Evolutionary conservation across 768 basidiomycete genomes (phyloP), one percentile per base, ranked within the genome.

Genomic region (Phylloporus sp.): DNA sequence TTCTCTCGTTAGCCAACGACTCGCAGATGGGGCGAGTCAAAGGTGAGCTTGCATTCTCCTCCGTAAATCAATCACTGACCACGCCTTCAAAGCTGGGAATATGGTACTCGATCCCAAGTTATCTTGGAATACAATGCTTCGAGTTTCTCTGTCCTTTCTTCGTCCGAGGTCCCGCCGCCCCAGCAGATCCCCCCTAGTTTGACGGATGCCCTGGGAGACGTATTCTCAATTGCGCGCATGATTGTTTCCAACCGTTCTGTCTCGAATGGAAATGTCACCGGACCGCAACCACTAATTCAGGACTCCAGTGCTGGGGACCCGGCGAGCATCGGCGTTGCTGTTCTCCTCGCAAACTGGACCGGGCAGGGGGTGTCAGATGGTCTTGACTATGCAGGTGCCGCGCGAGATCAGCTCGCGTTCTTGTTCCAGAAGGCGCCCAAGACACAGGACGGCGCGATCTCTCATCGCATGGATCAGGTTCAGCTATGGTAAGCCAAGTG

Each of bases 381-480:
- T 22, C 69, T 79, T 10, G 72, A 84, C 58, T 91, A 84, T 64
- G 77, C 77, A 0, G 73, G 72, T 3, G 89, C 87, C 24, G 87
- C 86, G 20, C 67, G 55, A 46, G 78, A 81, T 53, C 86, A 94
- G 67, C 70, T 91, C 5, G 69, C 81, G 11, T 93, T 73, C 60
- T 63, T 92, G 31, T 69, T 84, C 22, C 60, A 74, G 28, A 63
- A 67, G 0, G 86, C 80, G 4, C 85, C 89, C 8, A 75, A 72
- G 57, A 85, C 88, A 1, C 51, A 56, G 2, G 86, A 90, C 55
- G 92, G 92, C 1, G 92, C 93, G 0, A 81, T 95, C 23, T 91
- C 88, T 9, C 92, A 95, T 64, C 78, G 89, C 0, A 69, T 74
- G 34, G 73, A 77, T 13, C 69, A 87, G 68, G 73, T 90, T 5